Base-by-base conservation (phyloP, 495 filamentous ascomycete genomes). In the Hypoxylon subgilvum region DNA sequence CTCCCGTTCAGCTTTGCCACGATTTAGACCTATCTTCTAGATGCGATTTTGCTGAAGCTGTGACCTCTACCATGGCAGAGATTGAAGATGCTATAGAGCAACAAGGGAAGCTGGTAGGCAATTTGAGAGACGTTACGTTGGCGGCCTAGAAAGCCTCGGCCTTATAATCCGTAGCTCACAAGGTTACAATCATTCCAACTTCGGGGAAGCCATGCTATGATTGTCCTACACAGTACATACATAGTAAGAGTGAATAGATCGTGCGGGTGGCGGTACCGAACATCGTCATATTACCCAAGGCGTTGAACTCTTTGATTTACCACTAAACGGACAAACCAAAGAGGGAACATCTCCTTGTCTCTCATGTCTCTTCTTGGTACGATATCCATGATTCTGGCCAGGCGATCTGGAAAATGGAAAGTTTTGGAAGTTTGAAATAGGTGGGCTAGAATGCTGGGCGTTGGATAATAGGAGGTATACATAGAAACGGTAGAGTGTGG, bases 391-490 rank as follows among this genome's bases (percentile, higher is more conserved):
- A 49, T 49, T 49, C 39, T 38, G 22, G 35, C n/a, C n/a, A 13
- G 41, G 34, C 12, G 28, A 43, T 21, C 34, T 16, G 25, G 34
- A 53, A 41, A 34, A 13, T 6, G 30, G 7, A 27, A 57, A 38
- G 47, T 57, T 21, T 6, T 36, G 7, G 32, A 57, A 38, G 47
- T 57, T 57, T 57, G 52, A 52, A 43, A 16, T 57, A 28, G 35
- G 52, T 43, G 47, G 47, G 43, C 14, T 55, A 38, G 40, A 63
- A 28, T 56, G 34, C 59, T 52, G 51, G 58, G 39, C 44, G 39
- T 54, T 53, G 42, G 27, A 61, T 53, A 48, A 38, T 18, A 48
- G 49, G 50, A 40, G 4, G 23, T 8, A n/a, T n/a, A n/a, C n/a
- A n/a, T n/a, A n/a, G n/a, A n/a, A n/a, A n/a, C n/a, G n/a, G n/a